phyloP scores from a whole-genome alignment of 75 land plant species.

The Selaginella tamariscina region DNA sequence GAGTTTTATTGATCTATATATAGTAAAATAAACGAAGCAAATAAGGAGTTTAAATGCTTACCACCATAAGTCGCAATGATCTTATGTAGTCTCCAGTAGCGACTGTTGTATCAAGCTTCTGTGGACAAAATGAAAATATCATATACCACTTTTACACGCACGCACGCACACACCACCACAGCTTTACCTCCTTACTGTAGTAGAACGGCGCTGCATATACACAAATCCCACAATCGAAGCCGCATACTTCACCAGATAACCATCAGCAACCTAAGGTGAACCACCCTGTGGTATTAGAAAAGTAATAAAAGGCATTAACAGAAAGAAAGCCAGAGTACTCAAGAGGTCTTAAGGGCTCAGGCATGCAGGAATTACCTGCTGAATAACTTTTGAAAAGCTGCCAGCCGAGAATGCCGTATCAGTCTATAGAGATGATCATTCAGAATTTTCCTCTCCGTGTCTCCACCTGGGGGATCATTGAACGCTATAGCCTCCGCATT shows the following conservation, averaged over 20 bases:
- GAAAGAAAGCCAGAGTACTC: neutral
- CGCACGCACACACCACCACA: neutral
- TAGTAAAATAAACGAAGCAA: slow-evolving; percentile 9
- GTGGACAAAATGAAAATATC: no score
- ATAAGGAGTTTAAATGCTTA: slow-evolving; percentile 11
- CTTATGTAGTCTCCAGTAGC: slow-evolving; percentile 37
- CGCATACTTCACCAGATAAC: slow-evolving; percentile 28
- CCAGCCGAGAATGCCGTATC: slow-evolving; percentile 30
- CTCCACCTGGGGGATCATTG: slow-evolving; percentile 41
- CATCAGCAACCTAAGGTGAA: slow-evolving; percentile 32
- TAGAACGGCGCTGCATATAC: slow-evolving; percentile 36
- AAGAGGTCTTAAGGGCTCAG: neutral
- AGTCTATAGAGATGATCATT: slow-evolving; percentile 28
- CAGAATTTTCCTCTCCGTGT: slow-evolving; percentile 27
- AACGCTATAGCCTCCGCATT: slow-evolving; percentile 41
- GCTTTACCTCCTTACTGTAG: slow-evolving; percentile 24
- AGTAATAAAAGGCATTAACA: neutral
- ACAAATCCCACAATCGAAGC: slow-evolving; percentile 34
- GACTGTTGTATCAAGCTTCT: slow-evolving; percentile 17
- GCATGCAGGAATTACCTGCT: slow-evolving; percentile 23
- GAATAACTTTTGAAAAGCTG: slow-evolving; percentile 35
- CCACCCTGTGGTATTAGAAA: neutral
- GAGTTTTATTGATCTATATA: no score
- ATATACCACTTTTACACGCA: no score
- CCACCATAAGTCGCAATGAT: slow-evolving; percentile 38